Evolutionary conservation across 768 basidiomycete species (phyloP).

Genomic region (Serpula lacrymans): DNA sequence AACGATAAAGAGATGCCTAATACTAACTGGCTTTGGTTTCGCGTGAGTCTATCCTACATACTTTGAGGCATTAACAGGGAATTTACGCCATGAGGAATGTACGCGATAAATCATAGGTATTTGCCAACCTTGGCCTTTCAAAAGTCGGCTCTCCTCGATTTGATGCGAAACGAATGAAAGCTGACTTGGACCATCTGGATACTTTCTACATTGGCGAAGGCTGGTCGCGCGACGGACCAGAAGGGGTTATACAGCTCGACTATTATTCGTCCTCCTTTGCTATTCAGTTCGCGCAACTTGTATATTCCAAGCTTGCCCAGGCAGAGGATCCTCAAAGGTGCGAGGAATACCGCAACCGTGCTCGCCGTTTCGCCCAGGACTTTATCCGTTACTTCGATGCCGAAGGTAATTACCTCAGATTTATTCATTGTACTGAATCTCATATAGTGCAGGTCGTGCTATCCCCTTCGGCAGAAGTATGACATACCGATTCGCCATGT

Average conservation of each 20-base stretch:
- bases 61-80: neutral
- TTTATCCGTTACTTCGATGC: conserved; percentile 76
- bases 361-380: conserved; percentile 59
- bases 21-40: conserved; percentile 84
- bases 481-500: conserved; percentile 80
- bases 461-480: conserved; percentile 76
- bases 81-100: conserved; percentile 2
- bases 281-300: conserved; percentile 71
- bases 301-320: conserved; percentile 64
- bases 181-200: conserved; percentile 72
- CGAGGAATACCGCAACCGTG: conserved; percentile 62
- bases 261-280: conserved; percentile 80
- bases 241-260: conserved; percentile 74
- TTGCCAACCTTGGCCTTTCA: conserved; percentile 69
- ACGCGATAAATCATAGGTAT: conserved; percentile 50
- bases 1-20: conserved; percentile 83
- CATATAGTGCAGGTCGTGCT: conserved; percentile 48
- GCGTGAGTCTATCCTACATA: conserved; percentile 37
- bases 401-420: conserved; percentile 44
- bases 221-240: conserved; percentile 72
- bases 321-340: conserved; percentile 61
- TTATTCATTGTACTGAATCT: neutral
- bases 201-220: conserved; percentile 76
- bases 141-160: conserved; percentile 57
- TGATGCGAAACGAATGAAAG: conserved; percentile 60